Evolutionary conservation across 345 rosid species (phyloP).

Genomic region (Hibiscus mutabilis): DNA sequence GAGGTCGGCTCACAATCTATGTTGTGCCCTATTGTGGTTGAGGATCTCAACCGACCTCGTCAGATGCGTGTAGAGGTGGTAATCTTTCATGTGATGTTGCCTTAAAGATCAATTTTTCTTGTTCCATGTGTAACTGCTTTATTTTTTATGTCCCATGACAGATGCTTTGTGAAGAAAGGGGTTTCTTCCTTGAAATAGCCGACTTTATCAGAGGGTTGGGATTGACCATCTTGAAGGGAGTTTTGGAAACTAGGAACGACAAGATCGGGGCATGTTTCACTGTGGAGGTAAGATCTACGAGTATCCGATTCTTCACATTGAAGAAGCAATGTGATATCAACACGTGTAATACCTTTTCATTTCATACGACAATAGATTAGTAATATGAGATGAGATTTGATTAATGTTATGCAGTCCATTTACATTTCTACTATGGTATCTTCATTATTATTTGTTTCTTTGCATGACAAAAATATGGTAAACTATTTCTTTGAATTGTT

Average conservation of each 20-base stretch:
- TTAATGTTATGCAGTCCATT: not conserved
- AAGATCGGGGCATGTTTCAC: slow-evolving; percentile 89
- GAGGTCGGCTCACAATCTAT: slow-evolving; percentile 88
- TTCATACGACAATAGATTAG: not conserved
- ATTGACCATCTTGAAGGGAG: slow-evolving; percentile 87
- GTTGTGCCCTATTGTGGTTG: slow-evolving; percentile 90
- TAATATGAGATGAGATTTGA: not conserved
- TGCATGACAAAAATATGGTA: not conserved
- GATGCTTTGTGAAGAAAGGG: slow-evolving; percentile 97
- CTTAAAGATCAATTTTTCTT: not conserved
- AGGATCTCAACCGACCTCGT: slow-evolving; percentile 85
- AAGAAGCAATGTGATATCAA: not conserved
- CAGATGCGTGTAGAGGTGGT: slow-evolving; percentile 90
- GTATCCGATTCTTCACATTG: not conserved
- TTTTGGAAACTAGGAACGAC: slow-evolving; percentile 71
- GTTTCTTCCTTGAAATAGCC: slow-evolving; percentile 91
- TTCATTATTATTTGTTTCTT: not conserved
- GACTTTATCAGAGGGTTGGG: slow-evolving; percentile 87
- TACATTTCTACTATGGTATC: not conserved
- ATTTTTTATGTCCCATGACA: slow-evolving; percentile 20
- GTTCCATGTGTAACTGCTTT: not conserved
- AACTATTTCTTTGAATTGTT: not conserved
- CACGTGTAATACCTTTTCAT: not conserved
- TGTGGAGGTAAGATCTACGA: slow-evolving; percentile 57
- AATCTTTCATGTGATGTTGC: not conserved